Evolutionary conservation across 768 basidiomycete species (phyloP).

Genomic region (Daedalea quercina): DNA sequence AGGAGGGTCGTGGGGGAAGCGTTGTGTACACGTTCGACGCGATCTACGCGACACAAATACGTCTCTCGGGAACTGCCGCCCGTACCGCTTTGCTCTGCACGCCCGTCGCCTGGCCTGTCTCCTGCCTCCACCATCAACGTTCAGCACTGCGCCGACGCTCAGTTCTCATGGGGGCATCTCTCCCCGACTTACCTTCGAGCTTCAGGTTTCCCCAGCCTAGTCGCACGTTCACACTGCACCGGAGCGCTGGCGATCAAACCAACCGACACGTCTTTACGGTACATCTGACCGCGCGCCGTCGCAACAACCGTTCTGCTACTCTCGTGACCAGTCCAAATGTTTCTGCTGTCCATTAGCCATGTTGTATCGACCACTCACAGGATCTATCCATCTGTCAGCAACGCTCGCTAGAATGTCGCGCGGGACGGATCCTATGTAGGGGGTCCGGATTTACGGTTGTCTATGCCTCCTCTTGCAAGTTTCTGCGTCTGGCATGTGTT

Average conservation of each 20-base stretch:
- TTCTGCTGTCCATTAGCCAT: too few relatives aligned
- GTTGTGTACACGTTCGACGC: not conserved
- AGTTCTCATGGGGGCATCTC: not conserved
- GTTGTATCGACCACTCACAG: not conserved
- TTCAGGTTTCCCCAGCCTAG: too few relatives aligned
- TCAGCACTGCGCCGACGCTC: not conserved
- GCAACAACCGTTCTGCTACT: too few relatives aligned
- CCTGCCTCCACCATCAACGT: not conserved
- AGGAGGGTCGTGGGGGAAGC: not conserved
- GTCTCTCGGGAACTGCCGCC: conserved; percentile 1
- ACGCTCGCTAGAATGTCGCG: not conserved
- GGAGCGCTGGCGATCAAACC: too few relatives aligned
- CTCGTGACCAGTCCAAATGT: too few relatives aligned
- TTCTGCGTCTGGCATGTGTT: not conserved
- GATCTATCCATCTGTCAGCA: not conserved
- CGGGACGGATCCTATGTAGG: not conserved
- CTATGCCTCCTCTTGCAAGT: not conserved
- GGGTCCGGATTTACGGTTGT: not conserved
- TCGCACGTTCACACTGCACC: too few relatives aligned
- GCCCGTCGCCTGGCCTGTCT: not conserved
- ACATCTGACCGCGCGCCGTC: too few relatives aligned
- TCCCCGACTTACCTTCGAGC: too few relatives aligned
- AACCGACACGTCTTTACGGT: too few relatives aligned
- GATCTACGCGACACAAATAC: not conserved
- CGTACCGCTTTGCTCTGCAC: not conserved